These are phyloP conservation scores for Sporisorium exsertum DNA, from an alignment of 1,284 basidiomycete species.

Conservation along the genomic window DNA sequence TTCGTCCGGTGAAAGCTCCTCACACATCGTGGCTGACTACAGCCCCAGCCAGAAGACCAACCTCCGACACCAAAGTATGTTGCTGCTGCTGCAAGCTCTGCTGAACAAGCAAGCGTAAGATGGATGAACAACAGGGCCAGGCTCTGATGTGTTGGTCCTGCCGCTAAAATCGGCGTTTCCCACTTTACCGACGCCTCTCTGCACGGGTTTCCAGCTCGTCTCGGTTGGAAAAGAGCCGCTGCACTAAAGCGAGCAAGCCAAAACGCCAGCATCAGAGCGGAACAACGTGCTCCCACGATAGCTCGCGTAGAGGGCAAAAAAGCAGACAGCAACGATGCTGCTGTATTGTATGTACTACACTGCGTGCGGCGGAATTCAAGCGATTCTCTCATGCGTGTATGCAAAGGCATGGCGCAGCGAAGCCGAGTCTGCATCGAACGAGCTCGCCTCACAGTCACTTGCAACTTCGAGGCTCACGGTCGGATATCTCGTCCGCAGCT, in stretches of 20 bases:
- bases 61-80: too few relatives aligned
- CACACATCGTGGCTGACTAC: not conserved
- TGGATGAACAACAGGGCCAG: not conserved
- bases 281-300: too few relatives aligned
- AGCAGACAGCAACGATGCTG: too few relatives aligned
- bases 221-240: not conserved
- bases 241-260: not conserved
- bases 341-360: too few relatives aligned
- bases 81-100: too few relatives aligned
- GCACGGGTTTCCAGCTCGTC: not conserved
- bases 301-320: too few relatives aligned
- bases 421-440: too few relatives aligned
- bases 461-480: not conserved
- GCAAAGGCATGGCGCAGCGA: too few relatives aligned
- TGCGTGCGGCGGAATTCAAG: too few relatives aligned
- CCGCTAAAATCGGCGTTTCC: constrained; percentile 5
- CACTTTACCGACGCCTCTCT: not conserved
- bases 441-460: too few relatives aligned
- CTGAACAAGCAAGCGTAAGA: not conserved
- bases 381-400: not conserved
- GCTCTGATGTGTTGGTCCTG: too few relatives aligned
- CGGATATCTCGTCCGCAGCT: not conserved
- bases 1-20: not conserved
- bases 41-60: not conserved
- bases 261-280: not conserved